Percentiles rank a stretch among this genome's conserved stretches.
Evolutionary conservation across 768 basidiomycete genomes (phyloP).

Genomic region (Trametes sanguinea): DNA sequence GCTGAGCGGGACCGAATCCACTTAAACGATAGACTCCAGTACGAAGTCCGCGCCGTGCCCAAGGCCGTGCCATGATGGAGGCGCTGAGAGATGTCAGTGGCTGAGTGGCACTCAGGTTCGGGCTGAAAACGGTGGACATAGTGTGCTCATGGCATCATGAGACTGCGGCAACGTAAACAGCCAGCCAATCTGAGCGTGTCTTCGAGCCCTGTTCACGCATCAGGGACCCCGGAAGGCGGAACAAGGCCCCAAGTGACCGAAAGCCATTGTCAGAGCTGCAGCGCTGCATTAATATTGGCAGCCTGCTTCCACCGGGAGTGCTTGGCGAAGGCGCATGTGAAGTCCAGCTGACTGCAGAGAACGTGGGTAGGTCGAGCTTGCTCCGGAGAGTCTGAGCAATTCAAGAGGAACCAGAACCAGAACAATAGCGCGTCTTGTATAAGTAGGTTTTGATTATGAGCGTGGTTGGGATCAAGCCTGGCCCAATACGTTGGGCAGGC

Average conservation of each 20-base stretch:
- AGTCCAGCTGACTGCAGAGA: background rate
- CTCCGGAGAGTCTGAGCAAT: no score
- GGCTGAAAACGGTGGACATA: background rate
- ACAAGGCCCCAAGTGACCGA: no score
- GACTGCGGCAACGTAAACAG: conserved; percentile 2
- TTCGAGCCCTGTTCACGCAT: background rate
- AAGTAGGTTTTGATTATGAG: no score
- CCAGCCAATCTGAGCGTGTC: background rate
- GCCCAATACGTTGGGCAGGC: no score
- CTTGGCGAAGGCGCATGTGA: conserved; percentile 3
- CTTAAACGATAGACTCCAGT: no score
- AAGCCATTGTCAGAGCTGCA: no score
- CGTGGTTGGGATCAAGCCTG: no score
- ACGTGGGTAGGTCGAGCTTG: no score
- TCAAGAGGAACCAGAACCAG: no score
- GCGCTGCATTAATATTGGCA: no score
- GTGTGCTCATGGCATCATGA: background rate
- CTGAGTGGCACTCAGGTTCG: background rate
- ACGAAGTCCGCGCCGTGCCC: background rate
- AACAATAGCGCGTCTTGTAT: no score
- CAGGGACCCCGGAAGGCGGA: background rate
- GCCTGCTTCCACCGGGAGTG: background rate
- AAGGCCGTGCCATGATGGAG: background rate
- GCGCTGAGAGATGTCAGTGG: background rate
- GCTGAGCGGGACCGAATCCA: no score